Conservation (phyloP, 495 filamentous ascomycete species). For the Parathielavia hyrcaniae region DNA sequence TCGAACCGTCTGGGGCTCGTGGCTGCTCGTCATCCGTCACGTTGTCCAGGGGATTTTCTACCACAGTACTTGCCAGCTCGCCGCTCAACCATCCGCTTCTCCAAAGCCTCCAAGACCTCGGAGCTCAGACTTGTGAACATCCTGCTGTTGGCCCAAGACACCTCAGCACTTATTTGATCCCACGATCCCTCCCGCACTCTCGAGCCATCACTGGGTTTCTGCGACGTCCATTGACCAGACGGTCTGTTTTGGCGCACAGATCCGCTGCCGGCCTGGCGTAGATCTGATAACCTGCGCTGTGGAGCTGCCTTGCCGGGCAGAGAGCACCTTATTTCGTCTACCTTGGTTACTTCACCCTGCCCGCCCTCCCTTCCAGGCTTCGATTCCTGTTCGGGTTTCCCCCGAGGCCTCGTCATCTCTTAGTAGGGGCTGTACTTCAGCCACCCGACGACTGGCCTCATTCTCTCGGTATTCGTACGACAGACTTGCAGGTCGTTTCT, state of each 20-base stretch:
- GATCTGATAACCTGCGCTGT: slow-evolving; percentile 23
- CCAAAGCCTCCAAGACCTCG: not conserved
- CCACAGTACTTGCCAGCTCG: not conserved
- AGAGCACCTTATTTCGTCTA: not conserved
- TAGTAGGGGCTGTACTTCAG: not conserved
- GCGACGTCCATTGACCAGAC: not conserved
- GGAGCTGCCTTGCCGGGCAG: slow-evolving; percentile 6
- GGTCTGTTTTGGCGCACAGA: not conserved
- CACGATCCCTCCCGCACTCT: not conserved
- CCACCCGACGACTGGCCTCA: not conserved
- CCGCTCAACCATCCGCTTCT: not conserved
- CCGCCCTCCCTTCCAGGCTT: not conserved
- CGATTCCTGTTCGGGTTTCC: not conserved
- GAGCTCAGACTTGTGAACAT: not conserved
- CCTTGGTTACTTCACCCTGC: too few relatives aligned
- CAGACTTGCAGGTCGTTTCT: not conserved
- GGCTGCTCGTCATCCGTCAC: not conserved
- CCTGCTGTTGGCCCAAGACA: not conserved
- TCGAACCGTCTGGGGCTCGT: not conserved
- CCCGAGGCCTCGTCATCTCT: not conserved
- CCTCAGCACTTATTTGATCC: not conserved
- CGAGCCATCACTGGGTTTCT: not conserved
- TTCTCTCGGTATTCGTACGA: not conserved
- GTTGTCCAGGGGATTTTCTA: not conserved
- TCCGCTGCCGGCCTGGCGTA: slow-evolving; percentile 8